These are phyloP conservation scores for Crotalaria pallida DNA, from an alignment of 306 rosid genomes.

Conservation along the genomic window DNA sequence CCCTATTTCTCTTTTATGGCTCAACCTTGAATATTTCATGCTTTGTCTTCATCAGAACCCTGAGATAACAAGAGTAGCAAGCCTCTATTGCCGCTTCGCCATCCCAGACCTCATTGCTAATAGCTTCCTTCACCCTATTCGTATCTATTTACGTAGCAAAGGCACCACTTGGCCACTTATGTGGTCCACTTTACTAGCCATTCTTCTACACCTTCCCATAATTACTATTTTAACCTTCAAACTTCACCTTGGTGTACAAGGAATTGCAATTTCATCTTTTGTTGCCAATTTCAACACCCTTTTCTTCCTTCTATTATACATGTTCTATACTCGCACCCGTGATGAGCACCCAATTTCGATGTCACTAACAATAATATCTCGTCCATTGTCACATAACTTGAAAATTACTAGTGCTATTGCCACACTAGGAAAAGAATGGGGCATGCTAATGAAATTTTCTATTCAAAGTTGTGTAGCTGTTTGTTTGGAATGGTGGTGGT, in stretches of 20 bases:
- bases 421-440: constrained; percentile 39
- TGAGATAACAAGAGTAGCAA: constrained; percentile 50
- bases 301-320: constrained; percentile 43
- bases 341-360: background rate
- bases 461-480: constrained; percentile 67
- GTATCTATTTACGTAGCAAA: constrained; percentile 57
- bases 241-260: constrained; percentile 59
- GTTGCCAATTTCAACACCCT: constrained; percentile 56
- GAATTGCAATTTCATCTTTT: constrained; percentile 57
- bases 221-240: constrained; percentile 47
- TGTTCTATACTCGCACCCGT: constrained; percentile 12
- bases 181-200: constrained; percentile 54
- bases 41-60: constrained; percentile 49
- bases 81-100: constrained; percentile 57
- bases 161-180: constrained; percentile 65
- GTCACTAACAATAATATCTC: background rate
- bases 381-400: background rate
- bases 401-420: background rate
- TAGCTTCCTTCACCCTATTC: constrained; percentile 62
- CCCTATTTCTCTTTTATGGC: constrained; percentile 60
- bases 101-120: constrained; percentile 67
- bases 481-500: constrained; percentile 94
- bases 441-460: constrained; percentile 36
- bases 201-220: constrained; percentile 52
- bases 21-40: constrained; percentile 59